Percentiles rank a stretch among this genome's conserved stretches.
Conservation (phyloP, 1,284 basidiomycete species). For the Mycosarcoma maydis region DNA sequence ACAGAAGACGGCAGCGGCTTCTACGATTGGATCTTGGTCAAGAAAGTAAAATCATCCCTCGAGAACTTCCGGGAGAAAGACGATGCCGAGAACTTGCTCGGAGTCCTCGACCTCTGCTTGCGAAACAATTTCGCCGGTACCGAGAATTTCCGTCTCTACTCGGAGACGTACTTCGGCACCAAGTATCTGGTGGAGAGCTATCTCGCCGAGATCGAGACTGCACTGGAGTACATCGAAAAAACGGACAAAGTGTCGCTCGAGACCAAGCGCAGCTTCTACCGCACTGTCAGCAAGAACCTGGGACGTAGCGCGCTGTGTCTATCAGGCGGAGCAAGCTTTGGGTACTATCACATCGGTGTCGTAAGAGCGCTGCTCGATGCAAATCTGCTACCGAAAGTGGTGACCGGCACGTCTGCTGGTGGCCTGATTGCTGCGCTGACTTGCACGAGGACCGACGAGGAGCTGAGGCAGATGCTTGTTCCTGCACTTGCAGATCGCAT, state of each 20-base stretch:
- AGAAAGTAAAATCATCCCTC: conserved; percentile 59
- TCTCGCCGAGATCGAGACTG: conserved; percentile 53
- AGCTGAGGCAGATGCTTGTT: conserved; percentile 75
- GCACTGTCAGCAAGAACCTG: conserved; percentile 84
- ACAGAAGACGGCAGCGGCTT: conserved; percentile 57
- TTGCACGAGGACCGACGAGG: conserved; percentile 89
- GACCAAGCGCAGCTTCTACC: conserved; percentile 92
- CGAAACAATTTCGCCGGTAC: conserved; percentile 94
- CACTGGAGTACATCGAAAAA: conserved; percentile 46
- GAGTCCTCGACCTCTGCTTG: conserved; percentile 90
- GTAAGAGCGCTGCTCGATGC: conserved; percentile 90
- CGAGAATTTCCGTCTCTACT: conserved; percentile 88
- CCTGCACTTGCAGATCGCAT: conserved; percentile 77
- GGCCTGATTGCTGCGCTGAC: conserved; percentile 77
- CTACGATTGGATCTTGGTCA: conserved; percentile 66
- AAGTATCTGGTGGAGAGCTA: conserved; percentile 62
- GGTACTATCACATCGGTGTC: conserved; percentile 88
- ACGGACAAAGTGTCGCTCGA: conserved; percentile 75
- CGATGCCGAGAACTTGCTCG: conserved; percentile 77
- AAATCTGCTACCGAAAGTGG: conserved; percentile 84
- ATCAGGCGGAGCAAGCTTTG: conserved; percentile 92
- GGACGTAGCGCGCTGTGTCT: conserved; percentile 91
- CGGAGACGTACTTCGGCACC: conserved; percentile 75
- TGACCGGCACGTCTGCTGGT: conserved; percentile 90
- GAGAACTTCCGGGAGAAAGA: conserved; percentile 78